Evolutionary conservation across 1,284 basidiomycete genomes (phyloP), one percentile per base, ranked within the genome.

Genomic region (Tilletia indica): DNA sequence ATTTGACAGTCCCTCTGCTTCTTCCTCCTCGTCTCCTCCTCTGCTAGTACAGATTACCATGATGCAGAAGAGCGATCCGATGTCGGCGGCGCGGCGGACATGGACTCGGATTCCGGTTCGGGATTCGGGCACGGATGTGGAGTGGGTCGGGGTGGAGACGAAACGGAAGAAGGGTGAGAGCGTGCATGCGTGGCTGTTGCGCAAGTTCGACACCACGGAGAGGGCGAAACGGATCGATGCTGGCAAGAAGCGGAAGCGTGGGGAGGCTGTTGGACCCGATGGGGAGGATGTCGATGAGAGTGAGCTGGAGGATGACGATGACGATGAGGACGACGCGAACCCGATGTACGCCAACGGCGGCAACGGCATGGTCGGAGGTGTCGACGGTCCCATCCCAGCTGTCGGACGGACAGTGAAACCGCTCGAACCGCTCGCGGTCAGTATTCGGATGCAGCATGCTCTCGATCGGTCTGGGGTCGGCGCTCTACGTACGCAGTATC

Each of bases 401-500:
- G 42, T 45, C 0, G 42, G 42, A 8, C 6, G 3, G n/a, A n/a
- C n/a, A 14, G 9, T 45, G 42, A 45, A 45, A 45, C 42, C 6
- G 16, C 14, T 64, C 36, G 38, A 39, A 38, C 61, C 61, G 36
- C 61, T 64, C 3, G 61, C 61, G 9, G 61, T 16, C 36, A 64
- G 61, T 38, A 64, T 64, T 38, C 34, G 16, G 14, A 64, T 64
- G 61, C 61, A 64, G n/a, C 61, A 64, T 21, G 61, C 61, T 14
- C 61, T 64, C 36, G 61, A 64, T 12, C 31, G 36, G 8, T 64
- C 61, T 9, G 61, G 61, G 4, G 36, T 64, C 19, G 61, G 61
- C 6, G 61, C 61, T 4, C 42, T 36, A n/a, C n/a, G n/a, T 4
- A 4, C 21, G 25, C 21, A n/a, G 25, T 31, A 34, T 31, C 56